Conservation (phyloP, 148 eudicot species). For the Arctostaphylos glauca region DNA sequence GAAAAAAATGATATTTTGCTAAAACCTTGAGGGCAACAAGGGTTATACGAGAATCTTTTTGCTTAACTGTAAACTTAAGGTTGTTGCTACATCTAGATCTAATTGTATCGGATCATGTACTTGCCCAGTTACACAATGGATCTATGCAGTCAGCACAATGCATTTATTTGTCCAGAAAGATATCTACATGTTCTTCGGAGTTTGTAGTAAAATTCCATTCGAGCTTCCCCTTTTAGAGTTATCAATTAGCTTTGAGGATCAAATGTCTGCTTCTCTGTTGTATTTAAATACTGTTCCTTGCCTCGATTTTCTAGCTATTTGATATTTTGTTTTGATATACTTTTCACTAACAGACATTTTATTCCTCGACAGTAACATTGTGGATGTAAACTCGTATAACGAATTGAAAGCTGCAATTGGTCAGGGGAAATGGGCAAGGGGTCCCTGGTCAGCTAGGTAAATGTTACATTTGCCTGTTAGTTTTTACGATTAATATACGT, state of each 20-base stretch:
- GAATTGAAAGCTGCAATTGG: slow-evolving; percentile 83
- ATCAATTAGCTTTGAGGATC: background rate
- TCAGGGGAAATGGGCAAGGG: slow-evolving; percentile 96
- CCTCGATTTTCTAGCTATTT: background rate
- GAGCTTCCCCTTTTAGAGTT: background rate
- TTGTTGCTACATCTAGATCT: slow-evolving; percentile 3
- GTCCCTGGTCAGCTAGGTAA: slow-evolving; percentile 97
- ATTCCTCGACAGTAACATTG: slow-evolving; percentile 65
- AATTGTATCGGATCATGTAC: background rate
- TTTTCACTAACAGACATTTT: background rate
- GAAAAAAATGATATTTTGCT: background rate
- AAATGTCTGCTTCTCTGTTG: background rate
- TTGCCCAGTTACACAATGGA: background rate
- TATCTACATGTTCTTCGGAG: background rate
- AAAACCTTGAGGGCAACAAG: background rate
- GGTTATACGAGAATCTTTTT: background rate
- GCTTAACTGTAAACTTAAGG: background rate
- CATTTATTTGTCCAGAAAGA: background rate
- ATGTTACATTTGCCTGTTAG: background rate
- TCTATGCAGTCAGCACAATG: background rate
- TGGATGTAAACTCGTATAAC: slow-evolving; percentile 77
- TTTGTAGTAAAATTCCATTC: background rate
- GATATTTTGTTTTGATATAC: background rate
- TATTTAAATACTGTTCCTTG: background rate
- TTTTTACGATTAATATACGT: background rate